Evolutionary conservation across 106 monocot species (phyloP).

Genomic region (Dendrobium catenatum): DNA sequence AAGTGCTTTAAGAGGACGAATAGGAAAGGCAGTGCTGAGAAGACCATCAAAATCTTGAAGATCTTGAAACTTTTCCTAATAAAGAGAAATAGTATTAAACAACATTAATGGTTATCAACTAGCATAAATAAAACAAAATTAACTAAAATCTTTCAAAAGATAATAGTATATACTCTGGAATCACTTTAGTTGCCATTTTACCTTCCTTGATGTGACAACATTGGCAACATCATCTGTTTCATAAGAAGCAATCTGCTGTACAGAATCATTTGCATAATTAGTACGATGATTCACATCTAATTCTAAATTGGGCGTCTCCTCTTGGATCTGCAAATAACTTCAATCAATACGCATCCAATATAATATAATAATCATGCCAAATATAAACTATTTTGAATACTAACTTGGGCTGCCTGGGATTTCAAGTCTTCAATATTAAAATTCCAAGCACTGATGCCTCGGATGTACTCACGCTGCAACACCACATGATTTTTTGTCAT

Average conservation of each 20-base stretch:
- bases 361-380: not conserved
- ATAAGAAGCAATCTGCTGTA: slow-evolving; percentile 16
- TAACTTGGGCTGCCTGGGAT: slow-evolving; percentile 82
- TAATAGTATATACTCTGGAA: not conserved
- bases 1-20: slow-evolving; percentile 71
- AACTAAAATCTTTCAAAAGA: not conserved
- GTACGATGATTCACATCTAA: slow-evolving; percentile 19
- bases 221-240: slow-evolving; percentile 18
- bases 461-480: slow-evolving; percentile 72
- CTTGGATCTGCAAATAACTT: slow-evolving; percentile 38
- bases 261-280: slow-evolving; percentile 21
- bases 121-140: not conserved
- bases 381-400: slow-evolving; percentile 6
- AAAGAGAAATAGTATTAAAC: slow-evolving; percentile 12
- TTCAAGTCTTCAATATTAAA: slow-evolving; percentile 94
- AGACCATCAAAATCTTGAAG: slow-evolving; percentile 58
- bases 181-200: slow-evolving; percentile 13
- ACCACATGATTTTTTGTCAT: not conserved
- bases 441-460: slow-evolving; percentile 94
- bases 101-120: not conserved
- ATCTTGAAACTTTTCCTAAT: slow-evolving; percentile 55
- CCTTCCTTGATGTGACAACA: slow-evolving; percentile 29
- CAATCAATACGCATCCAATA: not conserved
- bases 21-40: slow-evolving; percentile 66
- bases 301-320: slow-evolving; percentile 22